A percentile compares a stretch with the other conserved stretches of the same genome.
phyloP scores from a whole-genome alignment of 2,329 filamentous ascomycete genomes.

The Cucurbitaria berberidis region DNA sequence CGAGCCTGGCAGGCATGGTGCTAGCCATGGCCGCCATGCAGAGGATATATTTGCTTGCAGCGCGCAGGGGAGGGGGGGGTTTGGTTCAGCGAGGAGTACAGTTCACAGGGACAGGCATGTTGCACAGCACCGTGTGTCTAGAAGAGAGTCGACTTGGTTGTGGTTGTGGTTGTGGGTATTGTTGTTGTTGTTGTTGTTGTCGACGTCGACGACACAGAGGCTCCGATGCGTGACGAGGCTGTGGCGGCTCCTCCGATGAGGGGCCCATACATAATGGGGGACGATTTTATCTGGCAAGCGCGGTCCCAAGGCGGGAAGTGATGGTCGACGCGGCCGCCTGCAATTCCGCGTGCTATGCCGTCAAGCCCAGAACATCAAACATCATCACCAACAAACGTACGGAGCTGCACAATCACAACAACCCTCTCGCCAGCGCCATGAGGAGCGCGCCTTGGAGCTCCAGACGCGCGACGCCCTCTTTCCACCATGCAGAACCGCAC shows the following conservation, averaged over 20 bases:
- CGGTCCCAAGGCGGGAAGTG: slow-evolving; percentile 15
- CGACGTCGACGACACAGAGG: background rate
- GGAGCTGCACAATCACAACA: slow-evolving; percentile 8
- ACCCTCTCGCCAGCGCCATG: slow-evolving; percentile 25
- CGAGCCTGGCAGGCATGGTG: slow-evolving; percentile 12
- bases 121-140: background rate
- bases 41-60: background rate
- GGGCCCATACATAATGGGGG: background rate
- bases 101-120: background rate
- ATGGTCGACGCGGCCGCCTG: slow-evolving; percentile 17
- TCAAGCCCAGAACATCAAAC: slow-evolving; percentile 13
- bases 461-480: slow-evolving; percentile 18
- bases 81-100: background rate
- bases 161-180: too few relatives aligned
- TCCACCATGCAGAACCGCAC: slow-evolving; percentile 40
- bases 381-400: too few relatives aligned
- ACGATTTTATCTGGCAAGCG: slow-evolving; percentile 25
- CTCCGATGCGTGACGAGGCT: background rate
- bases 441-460: slow-evolving; percentile 19
- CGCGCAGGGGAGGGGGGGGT: background rate
- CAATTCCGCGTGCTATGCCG: slow-evolving; percentile 13
- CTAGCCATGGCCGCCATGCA: slow-evolving; percentile 8
- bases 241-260: slow-evolving; percentile 13
- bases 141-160: too few relatives aligned
- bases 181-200: too few relatives aligned